Evolutionary conservation across 305 asterid genomes (phyloP).

Genomic region (Fraxinus nigra): DNA sequence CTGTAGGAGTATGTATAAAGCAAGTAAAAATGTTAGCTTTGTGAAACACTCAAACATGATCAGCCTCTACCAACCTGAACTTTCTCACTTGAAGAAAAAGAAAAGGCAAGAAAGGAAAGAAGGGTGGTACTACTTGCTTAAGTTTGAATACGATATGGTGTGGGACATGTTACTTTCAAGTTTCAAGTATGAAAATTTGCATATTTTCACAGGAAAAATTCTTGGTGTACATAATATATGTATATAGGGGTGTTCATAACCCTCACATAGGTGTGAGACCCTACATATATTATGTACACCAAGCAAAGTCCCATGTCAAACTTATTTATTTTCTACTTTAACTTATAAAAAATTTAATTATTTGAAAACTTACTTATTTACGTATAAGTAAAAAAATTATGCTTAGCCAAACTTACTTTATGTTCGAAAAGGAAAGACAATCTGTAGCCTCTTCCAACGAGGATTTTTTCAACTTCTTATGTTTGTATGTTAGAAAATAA

Average conservation of each 20-base stretch:
- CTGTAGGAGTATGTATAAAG: slow-evolving; percentile 40
- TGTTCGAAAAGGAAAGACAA: slow-evolving; percentile 37
- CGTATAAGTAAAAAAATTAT: neutral
- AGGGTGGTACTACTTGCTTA: slow-evolving; percentile 25
- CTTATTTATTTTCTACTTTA: neutral
- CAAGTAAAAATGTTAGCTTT: slow-evolving; percentile 26
- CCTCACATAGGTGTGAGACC: too few relatives aligned
- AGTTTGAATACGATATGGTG: slow-evolving; percentile 24
- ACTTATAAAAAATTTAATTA: neutral
- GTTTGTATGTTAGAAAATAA: slow-evolving; percentile 13
- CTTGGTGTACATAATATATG: too few relatives aligned
- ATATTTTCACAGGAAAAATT: neutral
- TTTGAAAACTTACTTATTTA: neutral
- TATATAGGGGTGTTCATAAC: too few relatives aligned
- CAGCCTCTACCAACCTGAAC: slow-evolving; percentile 35
- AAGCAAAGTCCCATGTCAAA: neutral
- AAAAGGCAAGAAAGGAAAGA: slow-evolving; percentile 13
- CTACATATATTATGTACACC: too few relatives aligned
- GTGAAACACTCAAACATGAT: slow-evolving; percentile 28
- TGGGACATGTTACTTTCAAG: neutral
- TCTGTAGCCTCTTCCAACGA: slow-evolving; percentile 16
- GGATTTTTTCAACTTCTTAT: neutral
- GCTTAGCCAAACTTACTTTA: slow-evolving; percentile 9
- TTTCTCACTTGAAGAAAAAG: slow-evolving; percentile 41
- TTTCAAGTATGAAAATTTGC: neutral